Conservation (phyloP, 306 rosid species). For the Cucurbita maxima region DNA sequence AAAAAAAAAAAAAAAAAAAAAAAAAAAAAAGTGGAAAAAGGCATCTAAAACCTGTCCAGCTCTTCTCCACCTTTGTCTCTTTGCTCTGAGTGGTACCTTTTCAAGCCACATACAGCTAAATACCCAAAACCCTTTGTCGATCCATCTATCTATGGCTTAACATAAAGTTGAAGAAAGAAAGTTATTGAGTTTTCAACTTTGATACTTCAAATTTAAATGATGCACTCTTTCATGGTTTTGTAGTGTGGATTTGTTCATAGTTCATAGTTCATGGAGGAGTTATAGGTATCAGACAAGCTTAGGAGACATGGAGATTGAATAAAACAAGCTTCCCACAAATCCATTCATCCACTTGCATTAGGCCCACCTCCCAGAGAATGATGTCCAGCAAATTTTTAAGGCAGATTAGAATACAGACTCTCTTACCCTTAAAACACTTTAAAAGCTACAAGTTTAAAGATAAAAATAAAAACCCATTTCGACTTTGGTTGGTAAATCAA, state of each 20-base stretch:
- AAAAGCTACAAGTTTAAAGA: constrained; percentile 14
- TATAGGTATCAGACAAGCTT: constrained; percentile 20
- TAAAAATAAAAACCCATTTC: constrained; percentile 10
- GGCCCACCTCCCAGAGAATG: constrained; percentile 29
- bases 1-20: constrained; percentile 12
- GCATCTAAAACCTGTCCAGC: constrained; percentile 15
- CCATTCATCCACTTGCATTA: constrained; percentile 20
- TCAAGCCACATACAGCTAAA: not conserved
- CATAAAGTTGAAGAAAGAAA: not conserved
- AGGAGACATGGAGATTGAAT: constrained; percentile 24
- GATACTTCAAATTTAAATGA: not conserved
- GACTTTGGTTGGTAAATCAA: constrained; percentile 12
- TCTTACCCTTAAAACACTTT: constrained; percentile 17
- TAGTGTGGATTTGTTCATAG: not conserved
- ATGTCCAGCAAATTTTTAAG: constrained; percentile 16
- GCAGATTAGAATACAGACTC: constrained; percentile 15
- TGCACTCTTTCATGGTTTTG: not conserved
- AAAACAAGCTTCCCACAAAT: constrained; percentile 24
- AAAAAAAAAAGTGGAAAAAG: constrained; percentile 16
- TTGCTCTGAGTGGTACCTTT: constrained; percentile 13
- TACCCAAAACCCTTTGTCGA: not conserved
- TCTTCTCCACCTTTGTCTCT: constrained; percentile 31
- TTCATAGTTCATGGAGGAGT: constrained; percentile 10
- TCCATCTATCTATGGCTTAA: not conserved
- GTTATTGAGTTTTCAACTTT: not conserved